phyloP scores from a whole-genome alignment of 805 yeast species.

The Kockiozyma suomiensis region DNA sequence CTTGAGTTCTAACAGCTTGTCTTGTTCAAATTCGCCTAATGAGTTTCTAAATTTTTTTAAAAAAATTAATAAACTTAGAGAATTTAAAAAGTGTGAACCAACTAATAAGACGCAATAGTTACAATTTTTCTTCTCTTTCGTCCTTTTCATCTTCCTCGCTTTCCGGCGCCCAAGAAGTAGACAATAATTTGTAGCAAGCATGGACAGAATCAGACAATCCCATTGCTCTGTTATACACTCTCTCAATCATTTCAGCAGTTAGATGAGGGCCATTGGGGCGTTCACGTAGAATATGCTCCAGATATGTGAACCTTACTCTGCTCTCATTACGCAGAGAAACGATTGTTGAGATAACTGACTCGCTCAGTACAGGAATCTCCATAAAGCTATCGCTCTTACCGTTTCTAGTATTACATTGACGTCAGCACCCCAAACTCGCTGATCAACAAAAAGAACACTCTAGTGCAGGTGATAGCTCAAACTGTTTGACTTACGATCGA shows the following conservation, averaged over 20 bases:
- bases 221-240: neutral
- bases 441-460: too few species aligned
- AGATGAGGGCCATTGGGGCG: neutral
- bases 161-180: neutral
- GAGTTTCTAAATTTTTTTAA: too few species aligned
- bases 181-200: neutral
- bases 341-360: neutral
- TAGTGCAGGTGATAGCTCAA: too few species aligned
- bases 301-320: neutral
- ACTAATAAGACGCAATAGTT: too few species aligned
- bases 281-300: neutral
- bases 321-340: neutral
- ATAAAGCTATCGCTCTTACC: neutral
- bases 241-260: neutral
- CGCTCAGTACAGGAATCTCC: neutral
- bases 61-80: too few species aligned
- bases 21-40: conserved; percentile 7
- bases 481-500: too few species aligned
- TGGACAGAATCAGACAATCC: neutral
- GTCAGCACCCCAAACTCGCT: too few species aligned
- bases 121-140: neutral
- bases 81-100: too few species aligned
- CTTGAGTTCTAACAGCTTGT: conserved; percentile 2
- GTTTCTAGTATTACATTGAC: too few species aligned
- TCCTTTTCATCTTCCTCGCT: neutral